Evolutionary conservation across 176 grass and related monocot species (phyloP).

Genomic region (Cymbopogon citratus): DNA sequence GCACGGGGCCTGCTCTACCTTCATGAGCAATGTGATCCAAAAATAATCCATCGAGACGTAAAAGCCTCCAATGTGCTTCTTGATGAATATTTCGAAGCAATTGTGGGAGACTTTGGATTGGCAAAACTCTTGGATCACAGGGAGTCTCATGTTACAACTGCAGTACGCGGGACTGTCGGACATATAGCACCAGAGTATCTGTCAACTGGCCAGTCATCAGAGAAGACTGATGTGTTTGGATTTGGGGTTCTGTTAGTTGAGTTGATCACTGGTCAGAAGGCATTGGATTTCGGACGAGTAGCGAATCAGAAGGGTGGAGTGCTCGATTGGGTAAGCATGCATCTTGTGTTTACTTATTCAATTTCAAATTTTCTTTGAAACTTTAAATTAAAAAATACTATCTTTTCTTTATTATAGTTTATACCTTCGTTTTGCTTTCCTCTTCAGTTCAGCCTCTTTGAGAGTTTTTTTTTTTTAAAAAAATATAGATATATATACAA

Average conservation of each 20-base stretch:
- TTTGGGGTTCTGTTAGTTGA: slow-evolving; percentile 90
- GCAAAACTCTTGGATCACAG: slow-evolving; percentile 91
- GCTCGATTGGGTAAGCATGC: slow-evolving; percentile 77
- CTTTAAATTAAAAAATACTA: background rate
- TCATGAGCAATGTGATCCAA: slow-evolving; percentile 95
- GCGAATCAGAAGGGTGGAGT: slow-evolving; percentile 83
- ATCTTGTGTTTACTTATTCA: background rate
- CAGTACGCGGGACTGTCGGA: slow-evolving; percentile 85
- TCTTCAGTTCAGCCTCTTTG: background rate
- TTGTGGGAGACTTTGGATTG: slow-evolving; percentile 92
- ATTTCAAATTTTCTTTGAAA: background rate
- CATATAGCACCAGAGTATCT: slow-evolving; percentile 98
- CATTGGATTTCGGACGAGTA: slow-evolving; percentile 84
- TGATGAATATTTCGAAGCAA: slow-evolving; percentile 93
- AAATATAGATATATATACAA: too few relatives aligned
- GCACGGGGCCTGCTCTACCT: slow-evolving; percentile 80
- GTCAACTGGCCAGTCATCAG: slow-evolving; percentile 93
- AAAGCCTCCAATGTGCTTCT: slow-evolving; percentile 98
- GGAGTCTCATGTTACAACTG: slow-evolving; percentile 93
- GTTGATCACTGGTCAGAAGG: slow-evolving; percentile 93
- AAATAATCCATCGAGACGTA: slow-evolving; percentile 96
- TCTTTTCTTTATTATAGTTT: background rate
- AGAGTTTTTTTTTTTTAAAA: background rate
- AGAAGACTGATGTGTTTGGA: slow-evolving; percentile 98
- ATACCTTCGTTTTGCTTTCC: background rate